Percentiles rank a stretch among this genome's conserved stretches.
phyloP scores from a whole-genome alignment of 1,284 basidiomycete genomes.

The Acaromyces ingoldii region DNA sequence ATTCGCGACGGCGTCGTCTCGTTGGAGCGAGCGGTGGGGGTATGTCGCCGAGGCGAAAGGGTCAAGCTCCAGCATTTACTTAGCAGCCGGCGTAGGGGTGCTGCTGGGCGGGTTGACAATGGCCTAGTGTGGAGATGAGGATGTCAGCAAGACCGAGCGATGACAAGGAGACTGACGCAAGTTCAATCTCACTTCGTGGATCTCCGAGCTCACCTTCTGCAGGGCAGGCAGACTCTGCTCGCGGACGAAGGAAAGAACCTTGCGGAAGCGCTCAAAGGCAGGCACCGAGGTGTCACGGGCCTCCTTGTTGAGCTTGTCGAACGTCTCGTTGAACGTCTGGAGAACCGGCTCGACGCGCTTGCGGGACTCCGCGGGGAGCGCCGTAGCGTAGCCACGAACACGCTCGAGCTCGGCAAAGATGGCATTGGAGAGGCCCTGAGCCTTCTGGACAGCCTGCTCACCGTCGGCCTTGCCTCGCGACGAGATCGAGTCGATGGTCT shows the following conservation, averaged over 20 bases:
- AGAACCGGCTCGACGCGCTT: constrained; percentile 45
- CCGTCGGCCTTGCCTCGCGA: constrained; percentile 33
- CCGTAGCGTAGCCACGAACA: constrained; percentile 39
- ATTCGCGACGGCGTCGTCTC: no score
- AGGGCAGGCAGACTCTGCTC: constrained; percentile 43
- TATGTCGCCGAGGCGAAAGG: no score
- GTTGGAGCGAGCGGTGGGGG: no score
- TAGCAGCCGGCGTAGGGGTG: not conserved
- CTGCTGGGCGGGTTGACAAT: constrained; percentile 1
- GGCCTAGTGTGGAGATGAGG: not conserved
- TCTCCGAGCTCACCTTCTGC: constrained; percentile 25
- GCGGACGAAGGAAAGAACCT: constrained; percentile 41
- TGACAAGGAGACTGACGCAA: not conserved
- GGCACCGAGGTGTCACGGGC: constrained; percentile 40
- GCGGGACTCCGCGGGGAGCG: constrained; percentile 40
- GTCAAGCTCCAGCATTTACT: no score
- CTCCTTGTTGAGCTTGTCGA: constrained; percentile 40
- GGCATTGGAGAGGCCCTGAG: constrained; percentile 36
- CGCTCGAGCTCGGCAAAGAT: constrained; percentile 43
- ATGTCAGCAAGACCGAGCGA: not conserved
- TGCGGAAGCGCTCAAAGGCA: constrained; percentile 33
- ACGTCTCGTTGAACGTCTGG: constrained; percentile 42
- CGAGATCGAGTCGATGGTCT: constrained; percentile 35
- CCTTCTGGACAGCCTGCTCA: constrained; percentile 41
- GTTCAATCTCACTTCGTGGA: not conserved